phyloP scores from a whole-genome alignment of 371 early-diverging fungal species.

The Mucor indicus region DNA sequence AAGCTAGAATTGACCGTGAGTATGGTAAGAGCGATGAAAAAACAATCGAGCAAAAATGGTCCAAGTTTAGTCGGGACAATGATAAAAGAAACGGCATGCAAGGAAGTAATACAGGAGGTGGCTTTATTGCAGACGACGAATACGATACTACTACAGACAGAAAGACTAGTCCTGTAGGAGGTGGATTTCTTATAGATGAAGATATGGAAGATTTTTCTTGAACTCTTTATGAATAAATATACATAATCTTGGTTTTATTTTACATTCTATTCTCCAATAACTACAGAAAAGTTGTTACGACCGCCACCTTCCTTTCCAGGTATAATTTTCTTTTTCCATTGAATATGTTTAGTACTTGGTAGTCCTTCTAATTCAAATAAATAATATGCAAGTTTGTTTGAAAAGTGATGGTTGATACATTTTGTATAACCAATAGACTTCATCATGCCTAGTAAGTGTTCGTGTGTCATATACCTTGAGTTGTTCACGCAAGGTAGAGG shows the following conservation, averaged over 20 bases:
- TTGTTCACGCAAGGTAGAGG: conserved; percentile 83
- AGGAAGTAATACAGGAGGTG: too few species aligned
- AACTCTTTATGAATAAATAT: not conserved
- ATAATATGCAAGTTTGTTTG: conserved; percentile 54
- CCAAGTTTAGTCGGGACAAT: too few species aligned
- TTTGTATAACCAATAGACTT: conserved; percentile 56
- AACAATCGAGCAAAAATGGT: too few species aligned
- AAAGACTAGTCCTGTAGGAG: too few species aligned
- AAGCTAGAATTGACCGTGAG: conserved; percentile 51
- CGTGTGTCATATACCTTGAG: conserved; percentile 82
- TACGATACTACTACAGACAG: too few species aligned
- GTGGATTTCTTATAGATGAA: too few species aligned
- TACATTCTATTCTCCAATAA: conserved; percentile 27
- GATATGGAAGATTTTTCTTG: too few species aligned
- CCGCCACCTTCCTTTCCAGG: conserved; percentile 50
- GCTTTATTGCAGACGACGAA: too few species aligned
- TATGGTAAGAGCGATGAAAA: conserved; percentile 23
- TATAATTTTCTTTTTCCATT: conserved; percentile 54
- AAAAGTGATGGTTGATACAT: conserved; percentile 61
- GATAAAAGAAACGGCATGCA: too few species aligned
- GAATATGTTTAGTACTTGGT: conserved; percentile 3
- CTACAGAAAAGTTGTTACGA: conserved; percentile 69
- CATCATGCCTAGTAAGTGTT: conserved; percentile 63
- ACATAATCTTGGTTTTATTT: not conserved
- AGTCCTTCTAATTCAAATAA: not conserved